Evolutionary conservation across 106 monocot species (phyloP).

Genomic region (Dendrobium chrysotoxum): DNA sequence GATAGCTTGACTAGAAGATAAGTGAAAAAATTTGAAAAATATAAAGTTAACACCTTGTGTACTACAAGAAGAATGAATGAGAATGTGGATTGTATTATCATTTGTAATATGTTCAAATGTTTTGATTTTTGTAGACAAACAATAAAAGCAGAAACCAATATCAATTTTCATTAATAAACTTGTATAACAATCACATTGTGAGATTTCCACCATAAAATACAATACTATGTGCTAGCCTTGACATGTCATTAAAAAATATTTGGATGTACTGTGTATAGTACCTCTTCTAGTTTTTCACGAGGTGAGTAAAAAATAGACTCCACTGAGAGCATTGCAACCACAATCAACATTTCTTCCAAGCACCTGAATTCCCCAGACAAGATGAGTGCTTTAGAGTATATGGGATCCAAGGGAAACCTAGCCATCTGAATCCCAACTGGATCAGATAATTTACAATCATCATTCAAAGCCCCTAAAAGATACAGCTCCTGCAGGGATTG

Average conservation of each 20-base stretch:
- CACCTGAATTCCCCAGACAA: conserved; percentile 68
- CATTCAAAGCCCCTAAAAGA: conserved; percentile 69
- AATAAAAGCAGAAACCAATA: not conserved
- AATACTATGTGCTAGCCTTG: not conserved
- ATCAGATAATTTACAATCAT: conserved; percentile 71
- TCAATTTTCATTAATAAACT: not conserved
- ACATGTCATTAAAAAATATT: not conserved
- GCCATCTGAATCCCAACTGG: conserved; percentile 83
- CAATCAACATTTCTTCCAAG: conserved; percentile 95
- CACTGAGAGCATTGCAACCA: conserved; percentile 94
- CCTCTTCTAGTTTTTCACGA: conserved; percentile 86
- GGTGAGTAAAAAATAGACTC: conserved; percentile 86
- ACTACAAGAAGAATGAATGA: not conserved
- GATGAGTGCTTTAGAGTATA: conserved; percentile 84
- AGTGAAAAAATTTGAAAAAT: too few species aligned
- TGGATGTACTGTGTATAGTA: conserved; percentile 14
- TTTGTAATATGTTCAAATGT: not conserved
- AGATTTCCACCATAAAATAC: not conserved
- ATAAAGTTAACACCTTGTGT: too few species aligned
- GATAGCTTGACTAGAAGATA: too few species aligned
- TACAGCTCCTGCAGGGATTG: conserved; percentile 77
- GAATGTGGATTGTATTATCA: not conserved
- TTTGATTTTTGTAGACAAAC: not conserved
- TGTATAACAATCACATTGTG: not conserved
- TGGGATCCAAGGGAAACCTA: conserved; percentile 75